Evolutionary conservation across 2,329 filamentous ascomycete species (phyloP).

Genomic region (Nemania sp.): DNA sequence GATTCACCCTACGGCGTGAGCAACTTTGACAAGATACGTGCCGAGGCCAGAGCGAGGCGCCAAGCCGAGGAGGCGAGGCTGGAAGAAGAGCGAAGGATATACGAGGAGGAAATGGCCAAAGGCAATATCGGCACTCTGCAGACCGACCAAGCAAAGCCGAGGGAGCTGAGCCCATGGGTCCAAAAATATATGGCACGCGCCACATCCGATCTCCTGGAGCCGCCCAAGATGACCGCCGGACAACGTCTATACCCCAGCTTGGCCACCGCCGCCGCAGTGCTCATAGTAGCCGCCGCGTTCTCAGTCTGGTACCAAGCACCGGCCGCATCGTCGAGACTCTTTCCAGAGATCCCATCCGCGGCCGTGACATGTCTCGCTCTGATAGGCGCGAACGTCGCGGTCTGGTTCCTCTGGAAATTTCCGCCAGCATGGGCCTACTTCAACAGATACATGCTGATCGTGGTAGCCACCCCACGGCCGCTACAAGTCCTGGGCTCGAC

Average conservation of each 20-base stretch:
- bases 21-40: conserved; percentile 60
- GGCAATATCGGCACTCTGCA: conserved; percentile 48
- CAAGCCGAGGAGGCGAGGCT: conserved; percentile 51
- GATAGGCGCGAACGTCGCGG: conserved; percentile 60
- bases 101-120: conserved; percentile 47
- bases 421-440: conserved; percentile 67
- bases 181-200: conserved; percentile 49
- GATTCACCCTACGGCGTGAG: conserved; percentile 62
- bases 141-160: conserved; percentile 42
- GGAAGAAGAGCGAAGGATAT: conserved; percentile 46
- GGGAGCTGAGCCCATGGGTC: conserved; percentile 44
- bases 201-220: conserved; percentile 53
- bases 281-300: conserved; percentile 49
- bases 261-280: conserved; percentile 50
- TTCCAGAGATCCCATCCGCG: conserved; percentile 63
- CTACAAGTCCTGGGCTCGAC: conserved; percentile 63
- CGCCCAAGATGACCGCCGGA: conserved; percentile 56
- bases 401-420: conserved; percentile 63
- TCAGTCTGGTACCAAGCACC: conserved; percentile 57
- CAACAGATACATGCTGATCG: conserved; percentile 69
- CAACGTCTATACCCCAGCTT: conserved; percentile 59
- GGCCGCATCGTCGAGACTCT: conserved; percentile 52
- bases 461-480: conserved; percentile 66
- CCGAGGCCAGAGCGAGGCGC: conserved; percentile 53
- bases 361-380: conserved; percentile 66